Conservation (phyloP, 306 rosid species). For the Hippophae rhamnoides region DNA sequence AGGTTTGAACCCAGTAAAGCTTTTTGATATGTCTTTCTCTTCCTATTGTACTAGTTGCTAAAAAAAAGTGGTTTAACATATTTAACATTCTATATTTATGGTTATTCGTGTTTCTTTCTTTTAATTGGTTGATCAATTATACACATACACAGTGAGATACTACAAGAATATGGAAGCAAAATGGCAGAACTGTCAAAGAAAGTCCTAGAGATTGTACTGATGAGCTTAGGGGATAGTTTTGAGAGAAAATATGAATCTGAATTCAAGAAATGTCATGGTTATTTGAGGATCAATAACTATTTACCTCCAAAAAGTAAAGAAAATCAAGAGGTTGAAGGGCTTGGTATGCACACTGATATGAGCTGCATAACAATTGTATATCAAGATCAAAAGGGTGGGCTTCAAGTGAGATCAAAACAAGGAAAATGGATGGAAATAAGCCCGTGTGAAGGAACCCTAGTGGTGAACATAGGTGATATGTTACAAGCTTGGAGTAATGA, state of each 20-base stretch:
- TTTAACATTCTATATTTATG: slow-evolving; percentile 1
- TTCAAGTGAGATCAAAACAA: slow-evolving; percentile 68
- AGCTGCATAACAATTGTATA: slow-evolving; percentile 73
- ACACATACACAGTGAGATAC: slow-evolving; percentile 40
- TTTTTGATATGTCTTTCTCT: neutral
- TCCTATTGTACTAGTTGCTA: neutral
- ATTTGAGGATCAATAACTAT: slow-evolving; percentile 78
- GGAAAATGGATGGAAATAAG: slow-evolving; percentile 75
- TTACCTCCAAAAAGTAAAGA: slow-evolving; percentile 39
- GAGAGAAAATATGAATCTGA: slow-evolving; percentile 45
- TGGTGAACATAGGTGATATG: slow-evolving; percentile 87
- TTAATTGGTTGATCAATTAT: slow-evolving; percentile 8
- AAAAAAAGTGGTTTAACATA: neutral
- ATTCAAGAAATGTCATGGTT: slow-evolving; percentile 73
- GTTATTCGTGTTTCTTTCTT: neutral
- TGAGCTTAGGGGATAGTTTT: slow-evolving; percentile 57
- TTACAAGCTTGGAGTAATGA: slow-evolving; percentile 96
- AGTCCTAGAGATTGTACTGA: slow-evolving; percentile 42
- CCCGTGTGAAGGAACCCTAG: slow-evolving; percentile 65
- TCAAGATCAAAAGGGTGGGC: slow-evolving; percentile 86
- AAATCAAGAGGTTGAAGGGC: slow-evolving; percentile 55
- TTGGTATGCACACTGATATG: slow-evolving; percentile 95
- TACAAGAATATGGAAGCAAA: slow-evolving; percentile 77
- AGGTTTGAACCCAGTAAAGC: neutral
- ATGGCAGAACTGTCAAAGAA: slow-evolving; percentile 66